Percentiles rank a stretch among this genome's conserved stretches.
These are phyloP conservation scores for Talaromyces rugulosus DNA, from an alignment of 2,329 filamentous ascomycete genomes.

Conservation along the genomic window DNA sequence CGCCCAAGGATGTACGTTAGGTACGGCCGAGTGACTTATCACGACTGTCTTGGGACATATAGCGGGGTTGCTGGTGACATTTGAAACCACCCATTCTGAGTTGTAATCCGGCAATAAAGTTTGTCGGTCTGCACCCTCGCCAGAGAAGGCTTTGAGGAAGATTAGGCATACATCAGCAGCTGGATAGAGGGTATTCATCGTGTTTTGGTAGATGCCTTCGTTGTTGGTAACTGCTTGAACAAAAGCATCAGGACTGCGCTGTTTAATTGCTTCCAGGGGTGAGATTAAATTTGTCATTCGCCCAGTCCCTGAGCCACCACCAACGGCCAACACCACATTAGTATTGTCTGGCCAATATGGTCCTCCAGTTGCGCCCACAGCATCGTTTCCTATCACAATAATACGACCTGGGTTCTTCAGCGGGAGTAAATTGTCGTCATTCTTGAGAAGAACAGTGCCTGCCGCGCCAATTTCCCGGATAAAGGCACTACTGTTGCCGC, in stretches of 20 bases:
- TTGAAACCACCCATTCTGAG: conserved; percentile 38
- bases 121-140: conserved; percentile 41
- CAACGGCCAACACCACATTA: conserved; percentile 13
- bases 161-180: conserved; percentile 51
- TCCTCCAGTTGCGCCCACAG: conserved; percentile 18
- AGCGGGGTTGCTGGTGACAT: conserved; percentile 22
- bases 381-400: conserved; percentile 14
- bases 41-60: conserved; percentile 57
- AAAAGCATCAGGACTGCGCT: conserved; percentile 12
- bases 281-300: conserved; percentile 22
- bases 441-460: conserved; percentile 48
- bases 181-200: conserved; percentile 20
- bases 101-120: conserved; percentile 41
- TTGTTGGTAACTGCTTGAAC: conserved; percentile 41
- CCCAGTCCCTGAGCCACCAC: conserved; percentile 26
- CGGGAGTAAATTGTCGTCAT: conserved; percentile 47
- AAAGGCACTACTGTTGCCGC: conserved; percentile 60
- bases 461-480: conserved; percentile 50
- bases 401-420: conserved; percentile 28
- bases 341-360: conserved; percentile 15
- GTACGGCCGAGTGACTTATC: conserved; percentile 65
- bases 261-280: conserved; percentile 22
- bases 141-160: conserved; percentile 54
- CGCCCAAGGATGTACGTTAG: conserved; percentile 67
- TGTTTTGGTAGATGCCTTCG: conserved; percentile 22